phyloP scores from a whole-genome alignment of 1,284 basidiomycete species.

The Chalciporus sp. region DNA sequence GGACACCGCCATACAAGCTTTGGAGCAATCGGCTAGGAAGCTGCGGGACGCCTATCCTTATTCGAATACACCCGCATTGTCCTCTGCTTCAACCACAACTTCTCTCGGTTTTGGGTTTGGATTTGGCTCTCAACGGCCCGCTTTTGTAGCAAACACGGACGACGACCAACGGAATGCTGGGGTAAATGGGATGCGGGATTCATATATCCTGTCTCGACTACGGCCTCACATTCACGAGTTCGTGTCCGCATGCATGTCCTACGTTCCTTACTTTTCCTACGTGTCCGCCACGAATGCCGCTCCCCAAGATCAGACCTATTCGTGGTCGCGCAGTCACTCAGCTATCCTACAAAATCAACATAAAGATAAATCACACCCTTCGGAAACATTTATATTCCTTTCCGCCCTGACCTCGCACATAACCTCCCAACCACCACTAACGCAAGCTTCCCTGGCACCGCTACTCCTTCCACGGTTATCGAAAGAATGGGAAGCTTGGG shows the following conservation, averaged over 20 bases:
- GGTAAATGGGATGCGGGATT: conserved; percentile 66
- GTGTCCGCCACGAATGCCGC: conserved; percentile 35
- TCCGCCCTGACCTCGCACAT: conserved; percentile 68
- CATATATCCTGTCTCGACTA: conserved; percentile 74
- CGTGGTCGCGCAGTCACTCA: conserved; percentile 41
- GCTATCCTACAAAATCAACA: conserved; percentile 50
- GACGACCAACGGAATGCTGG: conserved; percentile 27
- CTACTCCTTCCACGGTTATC: conserved; percentile 60
- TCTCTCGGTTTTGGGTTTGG: conserved; percentile 54
- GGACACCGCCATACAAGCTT: conserved; percentile 68
- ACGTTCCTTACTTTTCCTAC: conserved; percentile 80
- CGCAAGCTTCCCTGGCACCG: conserved; percentile 58
- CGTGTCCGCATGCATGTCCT: conserved; percentile 71
- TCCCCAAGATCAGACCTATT: conserved; percentile 27
- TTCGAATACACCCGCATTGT: conserved; percentile 51
- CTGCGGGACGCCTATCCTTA: conserved; percentile 81
- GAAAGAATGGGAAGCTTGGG: conserved; percentile 78
- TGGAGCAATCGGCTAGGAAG: conserved; percentile 67
- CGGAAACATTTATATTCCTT: conserved; percentile 73
- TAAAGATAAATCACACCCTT: conserved; percentile 65
- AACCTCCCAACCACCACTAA: conserved; percentile 63
- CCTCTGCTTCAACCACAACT: conserved; percentile 37
- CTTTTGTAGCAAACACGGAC: conserved; percentile 27
- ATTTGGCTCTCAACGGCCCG: conserved; percentile 27
- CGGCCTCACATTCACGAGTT: conserved; percentile 75